Evolutionary conservation across 2,329 filamentous ascomycete genomes (phyloP), one percentile per base, ranked within the genome.

Genomic region (Fusarium sororula): DNA sequence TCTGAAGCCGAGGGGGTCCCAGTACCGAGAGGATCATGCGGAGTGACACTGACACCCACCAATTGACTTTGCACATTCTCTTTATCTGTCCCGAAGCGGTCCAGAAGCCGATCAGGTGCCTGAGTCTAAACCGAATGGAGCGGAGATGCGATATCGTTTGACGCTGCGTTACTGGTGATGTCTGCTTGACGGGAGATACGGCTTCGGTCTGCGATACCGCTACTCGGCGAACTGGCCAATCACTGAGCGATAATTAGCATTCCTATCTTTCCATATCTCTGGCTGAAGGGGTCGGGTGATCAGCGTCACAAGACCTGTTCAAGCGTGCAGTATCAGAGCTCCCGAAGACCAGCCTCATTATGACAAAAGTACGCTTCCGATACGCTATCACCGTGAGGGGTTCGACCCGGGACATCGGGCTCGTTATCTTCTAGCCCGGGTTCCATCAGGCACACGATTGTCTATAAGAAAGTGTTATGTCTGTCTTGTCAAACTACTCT

Each of bases 401-500:
- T n/a, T 50, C n/a, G 24, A 58, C 32, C 24, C 55, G 41, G 55
- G 10, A 26, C 20, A 28, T 28, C 41, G 55, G 55, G 41, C 41
- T 50, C 35, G 30, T 28, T 48, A 58, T 58, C 55, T 26, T 24
- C 30, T 37, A 48, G 42, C 22, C 32, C 44, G 24, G 55, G 17
- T 47, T 50, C 30, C 3, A n/a, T 26, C 41, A 37, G 44, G 24
- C 41, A 28, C 42, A n/a, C 42, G 6, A 17, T 24, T 24, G 12
- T 48, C 61, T 63, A 63, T 63, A 63, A 63, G 42, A 59, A 63
- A 60, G 39, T 41, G 42, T 28, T 37, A 41, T 45, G n/a, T 42
- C 54, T 53, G 39, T 47, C 42, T n/a, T n/a, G 41, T n/a, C 32
- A 39, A 26, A 7, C 42, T n/a, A 41, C 13, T 32, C 39, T 28